A percentile compares a stretch with the other conserved stretches of the same genome.
phyloP scores from a whole-genome alignment of 306 rosid genomes.

The Lathyrus sativus region DNA sequence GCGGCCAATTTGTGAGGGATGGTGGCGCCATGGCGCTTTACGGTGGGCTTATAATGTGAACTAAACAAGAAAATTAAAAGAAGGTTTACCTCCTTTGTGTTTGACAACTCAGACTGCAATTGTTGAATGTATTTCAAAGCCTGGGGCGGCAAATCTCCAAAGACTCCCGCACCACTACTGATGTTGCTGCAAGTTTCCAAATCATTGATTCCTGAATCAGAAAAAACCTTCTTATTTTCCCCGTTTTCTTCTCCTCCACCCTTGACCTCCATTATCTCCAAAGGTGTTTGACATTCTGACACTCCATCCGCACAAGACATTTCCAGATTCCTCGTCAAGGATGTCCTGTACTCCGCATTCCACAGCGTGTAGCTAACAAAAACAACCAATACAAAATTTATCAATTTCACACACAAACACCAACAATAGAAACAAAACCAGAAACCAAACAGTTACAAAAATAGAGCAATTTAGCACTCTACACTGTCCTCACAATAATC shows the following conservation, averaged over 20 bases:
- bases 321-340: constrained; percentile 80
- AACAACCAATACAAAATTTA: constrained; percentile 9
- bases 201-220: constrained; percentile 39
- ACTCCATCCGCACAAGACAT: constrained; percentile 34
- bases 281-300: constrained; percentile 32
- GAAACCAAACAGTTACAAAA: background rate
- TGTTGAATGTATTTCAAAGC: constrained; percentile 71
- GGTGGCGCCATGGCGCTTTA: background rate
- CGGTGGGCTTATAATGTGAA: background rate
- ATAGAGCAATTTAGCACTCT: constrained; percentile 10
- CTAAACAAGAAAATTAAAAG: background rate
- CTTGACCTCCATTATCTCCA: constrained; percentile 40
- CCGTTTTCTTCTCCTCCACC: constrained; percentile 36
- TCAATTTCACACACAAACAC: background rate
- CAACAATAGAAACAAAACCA: background rate
- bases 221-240: constrained; percentile 42
- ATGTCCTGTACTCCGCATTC: constrained; percentile 93
- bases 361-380: constrained; percentile 79
- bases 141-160: constrained; percentile 71
- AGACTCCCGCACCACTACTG: constrained; percentile 40
- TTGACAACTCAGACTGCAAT: constrained; percentile 69
- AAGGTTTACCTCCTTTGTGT: constrained; percentile 58
- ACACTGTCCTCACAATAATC: background rate
- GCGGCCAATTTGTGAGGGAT: background rate
- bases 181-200: constrained; percentile 43